phyloP scores from a whole-genome alignment of 805 yeast species.

The Metschnikowia anglica region DNA sequence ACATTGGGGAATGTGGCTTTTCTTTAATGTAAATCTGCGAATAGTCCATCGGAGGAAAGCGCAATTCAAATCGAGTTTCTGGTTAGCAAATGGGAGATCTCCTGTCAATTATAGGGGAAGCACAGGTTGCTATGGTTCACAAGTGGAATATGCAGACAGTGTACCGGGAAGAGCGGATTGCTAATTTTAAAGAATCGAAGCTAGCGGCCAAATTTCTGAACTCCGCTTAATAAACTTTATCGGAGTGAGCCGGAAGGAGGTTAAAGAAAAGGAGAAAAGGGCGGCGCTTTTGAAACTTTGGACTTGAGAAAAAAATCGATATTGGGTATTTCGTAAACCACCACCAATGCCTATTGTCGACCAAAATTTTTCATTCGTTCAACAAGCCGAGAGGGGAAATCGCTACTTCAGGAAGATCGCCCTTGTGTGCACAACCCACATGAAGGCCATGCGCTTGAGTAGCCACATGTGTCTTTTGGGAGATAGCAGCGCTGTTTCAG shows the following conservation, averaged over 20 bases:
- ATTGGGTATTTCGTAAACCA: constrained; percentile 7
- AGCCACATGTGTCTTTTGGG: constrained; percentile 3
- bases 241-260: too few species aligned
- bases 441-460: constrained; percentile 10
- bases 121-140: constrained; percentile 2
- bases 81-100: background rate
- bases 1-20: constrained; percentile 9
- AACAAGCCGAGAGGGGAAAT: constrained; percentile 17
- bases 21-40: constrained; percentile 5
- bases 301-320: background rate
- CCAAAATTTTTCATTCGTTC: constrained; percentile 17
- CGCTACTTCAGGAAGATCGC: constrained; percentile 10
- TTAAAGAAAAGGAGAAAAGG: background rate
- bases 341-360: constrained; percentile 3
- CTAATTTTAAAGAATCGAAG: constrained; percentile 1
- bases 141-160: constrained; percentile 5
- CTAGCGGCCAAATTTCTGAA: constrained; percentile 1
- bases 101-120: background rate
- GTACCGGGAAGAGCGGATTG: constrained; percentile 9
- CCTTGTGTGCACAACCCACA: constrained; percentile 12
- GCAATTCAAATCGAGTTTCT: background rate
- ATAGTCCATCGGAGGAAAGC: constrained; percentile 3
- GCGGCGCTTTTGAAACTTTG: constrained; percentile 3
- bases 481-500: background rate
- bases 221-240: background rate